Evolutionary conservation across 1,284 basidiomycete species (phyloP), one percentile per base, ranked within the genome.

Genomic region (Peniophora sp.): DNA sequence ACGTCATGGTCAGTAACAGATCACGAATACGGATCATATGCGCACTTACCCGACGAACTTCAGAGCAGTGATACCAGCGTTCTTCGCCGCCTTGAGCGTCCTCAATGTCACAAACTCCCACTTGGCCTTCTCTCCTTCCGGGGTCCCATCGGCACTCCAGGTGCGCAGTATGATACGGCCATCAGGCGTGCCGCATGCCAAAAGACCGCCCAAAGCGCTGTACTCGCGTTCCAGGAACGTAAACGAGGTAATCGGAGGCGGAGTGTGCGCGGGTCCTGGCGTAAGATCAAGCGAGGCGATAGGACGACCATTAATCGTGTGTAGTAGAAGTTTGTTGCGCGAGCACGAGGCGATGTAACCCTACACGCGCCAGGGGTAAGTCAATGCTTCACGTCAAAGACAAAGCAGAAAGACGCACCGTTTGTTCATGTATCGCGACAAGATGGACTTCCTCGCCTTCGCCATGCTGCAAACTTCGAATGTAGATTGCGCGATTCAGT

Each of bases 321-420:
- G 89, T 11, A 94, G 63, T 60, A 79, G 82, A 3, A 94, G 67
- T 43, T 78, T 78, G 1, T 74, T 67, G 17, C 73, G 68, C 2
- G 88, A 90, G 56, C 86, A 92, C 0, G 90, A 88, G 1, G 88
- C 89, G 48, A 94, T 81, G 61, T 87, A 83, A 6, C 92, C 91
- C 88, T 91, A 55, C 2, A 41, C 49, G 43, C 53, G 32, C 42
- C 1, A 39, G 45, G 24, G 24, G 45, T 35, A 6, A 43, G 14
- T 18, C 36, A 47, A 55, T 18, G 24, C 45, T 12, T 32, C 12
- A 12, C 12, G 27, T 32, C 27, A 32, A 32, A 12, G 54, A 35
- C 49, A 56, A 48, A 37, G 20, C n/a, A 14, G 23, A 44, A 17
- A 3, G 2, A 70, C 84, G 60, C 59, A 92, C 92, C 48, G 85